Evolutionary conservation across 2,329 filamentous ascomycete genomes (phyloP).

Genomic region (Xylariaceae sp.): DNA sequence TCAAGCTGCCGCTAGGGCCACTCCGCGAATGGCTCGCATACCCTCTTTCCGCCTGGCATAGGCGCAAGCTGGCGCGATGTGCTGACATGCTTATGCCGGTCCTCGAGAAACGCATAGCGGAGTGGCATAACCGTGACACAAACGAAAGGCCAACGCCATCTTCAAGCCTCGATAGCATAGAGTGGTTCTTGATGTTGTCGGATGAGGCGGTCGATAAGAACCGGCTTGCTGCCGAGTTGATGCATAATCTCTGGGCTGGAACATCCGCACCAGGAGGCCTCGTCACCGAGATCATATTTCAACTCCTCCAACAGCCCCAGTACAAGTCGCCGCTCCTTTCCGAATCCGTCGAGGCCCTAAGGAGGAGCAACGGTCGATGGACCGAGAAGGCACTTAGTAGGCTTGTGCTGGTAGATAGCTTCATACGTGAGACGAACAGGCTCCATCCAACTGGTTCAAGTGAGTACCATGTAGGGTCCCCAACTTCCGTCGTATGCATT

Average conservation of each 20-base stretch:
- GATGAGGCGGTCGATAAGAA: neutral
- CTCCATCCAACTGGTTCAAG: conserved; percentile 1
- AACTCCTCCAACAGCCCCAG: neutral
- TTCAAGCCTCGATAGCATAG: neutral
- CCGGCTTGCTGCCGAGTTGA: neutral
- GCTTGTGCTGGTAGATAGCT: conserved; percentile 2
- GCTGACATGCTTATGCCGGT: conserved; percentile 1
- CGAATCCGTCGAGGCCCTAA: neutral
- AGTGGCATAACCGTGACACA: neutral
- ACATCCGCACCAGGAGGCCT: conserved; percentile 2
- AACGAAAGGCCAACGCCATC: neutral
- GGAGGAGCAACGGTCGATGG: neutral
- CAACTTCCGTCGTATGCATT: too few relatives aligned
- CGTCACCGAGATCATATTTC: conserved; percentile 1
- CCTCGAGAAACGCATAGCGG: neutral
- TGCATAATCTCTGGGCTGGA: conserved; percentile 2
- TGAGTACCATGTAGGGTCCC: neutral
- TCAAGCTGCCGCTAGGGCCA: neutral
- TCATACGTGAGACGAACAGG: conserved; percentile 3
- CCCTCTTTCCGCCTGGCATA: neutral
- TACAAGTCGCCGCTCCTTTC: neutral
- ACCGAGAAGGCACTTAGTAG: neutral
- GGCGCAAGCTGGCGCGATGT: neutral
- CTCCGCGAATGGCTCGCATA: neutral
- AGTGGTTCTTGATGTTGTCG: conserved; percentile 1